phyloP scores from a whole-genome alignment of 225 moss, liverwort and hornwort species.

The Neckera pumila region DNA sequence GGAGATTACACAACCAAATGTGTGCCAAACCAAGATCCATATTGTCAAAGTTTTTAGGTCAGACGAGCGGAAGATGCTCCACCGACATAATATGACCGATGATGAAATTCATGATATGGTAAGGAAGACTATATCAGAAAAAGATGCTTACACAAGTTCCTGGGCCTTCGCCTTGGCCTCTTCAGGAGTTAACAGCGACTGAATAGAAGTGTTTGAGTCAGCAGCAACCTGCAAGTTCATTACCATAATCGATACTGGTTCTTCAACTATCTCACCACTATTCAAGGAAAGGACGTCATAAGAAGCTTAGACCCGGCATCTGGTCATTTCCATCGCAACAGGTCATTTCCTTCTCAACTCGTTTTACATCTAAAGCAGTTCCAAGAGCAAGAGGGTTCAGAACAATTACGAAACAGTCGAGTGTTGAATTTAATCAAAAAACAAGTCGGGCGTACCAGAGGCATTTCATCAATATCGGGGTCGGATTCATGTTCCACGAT shows the following conservation, averaged over 20 bases:
- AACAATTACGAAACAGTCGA: background rate
- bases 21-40: background rate
- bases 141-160: constrained; percentile 56
- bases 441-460: constrained; percentile 33
- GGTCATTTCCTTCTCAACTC: background rate
- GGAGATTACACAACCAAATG: background rate
- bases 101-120: background rate
- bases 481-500: constrained; percentile 92
- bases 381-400: background rate
- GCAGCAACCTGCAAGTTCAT: constrained; percentile 54
- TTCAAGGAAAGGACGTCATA: background rate
- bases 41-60: background rate
- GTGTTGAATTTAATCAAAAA: background rate
- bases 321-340: background rate
- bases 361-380: background rate
- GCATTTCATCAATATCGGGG: constrained; percentile 82
- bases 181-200: constrained; percentile 76
- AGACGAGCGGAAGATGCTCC: background rate
- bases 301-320: background rate
- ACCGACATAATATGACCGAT: background rate
- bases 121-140: background rate
- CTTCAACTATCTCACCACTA: background rate
- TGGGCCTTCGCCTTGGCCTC: constrained; percentile 90
- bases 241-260: background rate
- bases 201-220: constrained; percentile 47